Evolutionary conservation across 2,329 filamentous ascomycete genomes (phyloP).

Genomic region (Aspergillus clavatus): DNA sequence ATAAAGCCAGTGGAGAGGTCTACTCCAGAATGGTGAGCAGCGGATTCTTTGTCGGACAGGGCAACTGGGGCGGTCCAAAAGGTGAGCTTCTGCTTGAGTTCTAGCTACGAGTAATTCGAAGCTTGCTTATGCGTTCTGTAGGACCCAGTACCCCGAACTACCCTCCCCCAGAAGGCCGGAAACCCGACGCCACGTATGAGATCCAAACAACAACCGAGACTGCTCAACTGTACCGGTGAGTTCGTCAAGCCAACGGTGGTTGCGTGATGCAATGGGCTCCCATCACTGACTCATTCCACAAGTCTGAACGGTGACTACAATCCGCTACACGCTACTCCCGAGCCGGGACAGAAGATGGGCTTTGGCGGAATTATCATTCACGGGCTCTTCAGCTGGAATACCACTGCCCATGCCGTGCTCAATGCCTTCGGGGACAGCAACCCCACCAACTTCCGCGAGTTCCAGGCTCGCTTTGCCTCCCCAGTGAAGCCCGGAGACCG

Average conservation of each 20-base stretch:
- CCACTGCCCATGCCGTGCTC: conserved; percentile 67
- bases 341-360: conserved; percentile 82
- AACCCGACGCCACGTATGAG: conserved; percentile 65
- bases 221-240: conserved; percentile 65
- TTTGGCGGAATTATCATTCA: conserved; percentile 88
- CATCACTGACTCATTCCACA: conserved; percentile 20
- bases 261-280: background rate
- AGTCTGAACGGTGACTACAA: conserved; percentile 92
- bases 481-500: conserved; percentile 81
- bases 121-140: conserved; percentile 14
- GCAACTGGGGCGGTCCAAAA: conserved; percentile 85
- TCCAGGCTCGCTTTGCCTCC: conserved; percentile 80
- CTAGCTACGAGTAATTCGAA: conserved; percentile 1
- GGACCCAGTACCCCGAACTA: conserved; percentile 69
- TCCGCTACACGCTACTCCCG: conserved; percentile 81
- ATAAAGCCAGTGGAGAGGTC: conserved; percentile 62
- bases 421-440: conserved; percentile 69
- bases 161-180: conserved; percentile 66
- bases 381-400: conserved; percentile 84
- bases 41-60: conserved; percentile 75
- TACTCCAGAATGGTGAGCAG: conserved; percentile 66
- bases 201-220: conserved; percentile 69
- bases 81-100: conserved; percentile 44
- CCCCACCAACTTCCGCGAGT: conserved; percentile 77
- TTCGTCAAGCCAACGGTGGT: background rate